These are phyloP conservation scores for Ephemerocybe angulata DNA, from an alignment of 768 basidiomycete genomes.

Conservation along the genomic window DNA sequence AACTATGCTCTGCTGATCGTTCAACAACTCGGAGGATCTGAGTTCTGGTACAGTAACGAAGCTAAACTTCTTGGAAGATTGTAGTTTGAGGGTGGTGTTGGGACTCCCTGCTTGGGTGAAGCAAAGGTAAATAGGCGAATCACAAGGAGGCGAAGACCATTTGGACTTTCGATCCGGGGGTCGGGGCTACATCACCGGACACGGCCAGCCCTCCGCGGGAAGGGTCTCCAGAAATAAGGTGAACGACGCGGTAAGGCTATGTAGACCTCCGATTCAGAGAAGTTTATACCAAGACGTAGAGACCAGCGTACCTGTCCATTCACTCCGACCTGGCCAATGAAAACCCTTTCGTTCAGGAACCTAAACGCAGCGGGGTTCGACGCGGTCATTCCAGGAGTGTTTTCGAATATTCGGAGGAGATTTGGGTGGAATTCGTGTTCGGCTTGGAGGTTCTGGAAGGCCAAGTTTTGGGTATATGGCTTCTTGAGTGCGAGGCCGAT, in stretches of 20 bases:
- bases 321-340: constrained; percentile 41
- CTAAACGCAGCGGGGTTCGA: not conserved
- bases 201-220: constrained; percentile 63
- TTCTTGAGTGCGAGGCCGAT: constrained; percentile 55
- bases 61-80: constrained; percentile 6
- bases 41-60: constrained; percentile 15
- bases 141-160: constrained; percentile 19
- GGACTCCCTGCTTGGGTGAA: constrained; percentile 33
- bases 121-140: constrained; percentile 39
- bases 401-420: constrained; percentile 39
- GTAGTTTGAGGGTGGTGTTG: constrained; percentile 7
- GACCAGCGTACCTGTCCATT: too few relatives aligned
- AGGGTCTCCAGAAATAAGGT: constrained; percentile 69
- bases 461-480: constrained; percentile 15
- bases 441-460: constrained; percentile 38
- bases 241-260: constrained; percentile 47
- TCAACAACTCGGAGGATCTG: not conserved
- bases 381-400: not conserved
- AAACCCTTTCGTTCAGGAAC: constrained; percentile 46
- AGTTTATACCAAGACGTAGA: too few relatives aligned
- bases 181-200: constrained; percentile 48
- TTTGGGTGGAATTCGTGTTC: constrained; percentile 52
- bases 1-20: constrained; percentile 12
- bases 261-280: too few relatives aligned
- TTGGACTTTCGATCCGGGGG: constrained; percentile 47